These are phyloP conservation scores for Spongispora temasekensis DNA, from an alignment of 1,284 basidiomycete species.

Conservation along the genomic window DNA sequence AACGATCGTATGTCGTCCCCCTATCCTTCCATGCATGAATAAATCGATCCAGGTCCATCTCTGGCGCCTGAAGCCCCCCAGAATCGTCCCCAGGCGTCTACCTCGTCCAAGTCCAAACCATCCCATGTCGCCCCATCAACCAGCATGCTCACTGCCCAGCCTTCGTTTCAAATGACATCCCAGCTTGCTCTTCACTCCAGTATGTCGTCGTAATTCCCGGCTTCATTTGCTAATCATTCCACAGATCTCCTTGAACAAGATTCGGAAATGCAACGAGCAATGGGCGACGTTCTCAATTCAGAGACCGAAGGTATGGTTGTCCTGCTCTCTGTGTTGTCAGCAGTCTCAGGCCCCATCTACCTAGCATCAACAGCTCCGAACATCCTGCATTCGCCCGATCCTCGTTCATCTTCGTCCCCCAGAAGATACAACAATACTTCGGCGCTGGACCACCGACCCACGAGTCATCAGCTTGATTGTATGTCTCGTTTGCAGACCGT, in stretches of 20 bases:
- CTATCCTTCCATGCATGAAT: background rate
- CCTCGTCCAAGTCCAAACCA: conserved; percentile 15
- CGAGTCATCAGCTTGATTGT: conserved; percentile 23
- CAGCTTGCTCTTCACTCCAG: conserved; percentile 58
- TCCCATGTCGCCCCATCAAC: conserved; percentile 17
- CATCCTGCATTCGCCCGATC: conserved; percentile 6
- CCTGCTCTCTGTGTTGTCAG: background rate
- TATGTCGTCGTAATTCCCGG: conserved; percentile 36
- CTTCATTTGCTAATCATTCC: conserved; percentile 14
- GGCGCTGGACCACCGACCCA: conserved; percentile 7
- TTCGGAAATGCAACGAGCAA: conserved; percentile 71
- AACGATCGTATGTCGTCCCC: conserved; percentile 35
- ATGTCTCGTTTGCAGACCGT: conserved; percentile 3
- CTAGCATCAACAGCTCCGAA: conserved; percentile 5
- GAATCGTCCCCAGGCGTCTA: conserved; percentile 7
- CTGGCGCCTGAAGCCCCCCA: conserved; percentile 15
- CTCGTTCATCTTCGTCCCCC: conserved; percentile 17
- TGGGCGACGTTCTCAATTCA: conserved; percentile 54
- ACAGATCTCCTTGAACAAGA: conserved; percentile 70
- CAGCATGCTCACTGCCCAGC: conserved; percentile 55
- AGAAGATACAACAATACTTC: conserved; percentile 3
- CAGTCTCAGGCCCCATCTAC: background rate
- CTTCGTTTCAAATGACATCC: conserved; percentile 60
- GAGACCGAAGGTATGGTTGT: conserved; percentile 31
- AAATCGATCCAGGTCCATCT: conserved; percentile 12